Evolutionary conservation across 441 rosid genomes (phyloP).

Genomic region (Breynia disticha): DNA sequence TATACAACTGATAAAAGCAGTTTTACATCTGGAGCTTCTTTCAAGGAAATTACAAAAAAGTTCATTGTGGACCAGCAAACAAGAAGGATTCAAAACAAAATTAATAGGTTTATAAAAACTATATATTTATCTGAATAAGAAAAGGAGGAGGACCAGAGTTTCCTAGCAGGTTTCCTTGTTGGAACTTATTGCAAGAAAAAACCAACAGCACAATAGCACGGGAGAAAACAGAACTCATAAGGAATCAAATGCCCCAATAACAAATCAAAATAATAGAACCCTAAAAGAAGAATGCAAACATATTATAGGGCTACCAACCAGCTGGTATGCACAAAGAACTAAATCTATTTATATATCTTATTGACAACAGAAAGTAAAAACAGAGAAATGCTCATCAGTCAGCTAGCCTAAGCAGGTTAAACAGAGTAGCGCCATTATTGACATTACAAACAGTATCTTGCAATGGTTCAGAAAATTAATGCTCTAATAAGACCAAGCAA

Average conservation of each 20-base stretch:
- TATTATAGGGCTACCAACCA: background rate
- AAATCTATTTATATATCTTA: background rate
- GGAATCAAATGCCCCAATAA: no score
- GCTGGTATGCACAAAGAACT: background rate
- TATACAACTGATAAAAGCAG: no score
- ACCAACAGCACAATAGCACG: no score
- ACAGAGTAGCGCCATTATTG: background rate
- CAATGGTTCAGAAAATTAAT: background rate
- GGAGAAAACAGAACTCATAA: no score
- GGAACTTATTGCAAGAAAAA: background rate
- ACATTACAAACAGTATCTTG: background rate
- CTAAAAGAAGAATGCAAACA: no score
- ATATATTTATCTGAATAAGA: slow-evolving; percentile 3
- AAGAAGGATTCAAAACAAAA: background rate
- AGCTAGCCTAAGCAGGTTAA: no score
- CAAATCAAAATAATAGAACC: no score
- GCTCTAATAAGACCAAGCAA: background rate
- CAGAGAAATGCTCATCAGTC: no score
- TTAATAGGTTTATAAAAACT: background rate
- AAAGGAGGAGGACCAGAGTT: background rate
- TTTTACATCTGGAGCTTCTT: background rate
- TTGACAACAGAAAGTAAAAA: no score
- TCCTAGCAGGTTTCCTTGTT: background rate
- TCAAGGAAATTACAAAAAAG: background rate
- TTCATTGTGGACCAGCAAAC: background rate